phyloP scores from a whole-genome alignment of 2,329 filamentous ascomycete species.

The Paracamarosporium sp. region DNA sequence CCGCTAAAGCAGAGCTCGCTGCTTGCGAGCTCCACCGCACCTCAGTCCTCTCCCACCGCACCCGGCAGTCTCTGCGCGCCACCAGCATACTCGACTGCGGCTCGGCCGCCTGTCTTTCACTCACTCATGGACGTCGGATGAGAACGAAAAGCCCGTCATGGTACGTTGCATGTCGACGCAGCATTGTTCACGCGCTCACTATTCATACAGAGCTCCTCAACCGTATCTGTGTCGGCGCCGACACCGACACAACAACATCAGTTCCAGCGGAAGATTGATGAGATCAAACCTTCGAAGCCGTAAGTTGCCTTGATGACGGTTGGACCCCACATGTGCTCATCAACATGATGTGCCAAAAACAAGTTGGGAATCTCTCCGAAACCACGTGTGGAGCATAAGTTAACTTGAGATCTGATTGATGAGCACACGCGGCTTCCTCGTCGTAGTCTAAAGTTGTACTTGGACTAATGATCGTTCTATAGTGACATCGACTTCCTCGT shows the following conservation, averaged over 20 bases:
- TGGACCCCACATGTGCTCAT: slow-evolving; percentile 8
- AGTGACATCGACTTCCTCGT: slow-evolving; percentile 96
- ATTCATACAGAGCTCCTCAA: slow-evolving; percentile 64
- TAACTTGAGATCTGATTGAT: slow-evolving; percentile 77
- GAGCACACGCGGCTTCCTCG: slow-evolving; percentile 22
- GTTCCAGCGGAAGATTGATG: slow-evolving; percentile 83
- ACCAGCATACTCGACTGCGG: slow-evolving; percentile 36
- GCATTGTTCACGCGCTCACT: slow-evolving; percentile 24
- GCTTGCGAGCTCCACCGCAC: slow-evolving; percentile 21
- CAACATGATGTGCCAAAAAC: slow-evolving; percentile 79
- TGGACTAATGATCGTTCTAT: slow-evolving; percentile 34
- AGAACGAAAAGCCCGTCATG: slow-evolving; percentile 42
- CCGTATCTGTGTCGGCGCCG: slow-evolving; percentile 74
- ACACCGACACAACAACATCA: slow-evolving; percentile 70
- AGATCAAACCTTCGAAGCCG: slow-evolving; percentile 89
- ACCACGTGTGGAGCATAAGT: slow-evolving; percentile 86
- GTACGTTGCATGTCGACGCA: slow-evolving; percentile 25
- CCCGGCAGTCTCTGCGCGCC: slow-evolving; percentile 38
- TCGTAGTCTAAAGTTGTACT: too few species aligned
- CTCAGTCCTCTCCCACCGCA: slow-evolving; percentile 27
- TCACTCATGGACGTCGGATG: slow-evolving; percentile 46
- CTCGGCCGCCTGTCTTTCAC: slow-evolving; percentile 31
- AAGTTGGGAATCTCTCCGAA: slow-evolving; percentile 99
- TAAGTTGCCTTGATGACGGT: slow-evolving; percentile 56
- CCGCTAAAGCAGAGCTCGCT: slow-evolving; percentile 32